Percentiles rank a stretch among this genome's conserved stretches.
Conservation (phyloP, 345 rosid species). For the Conringia planisiliqua region DNA sequence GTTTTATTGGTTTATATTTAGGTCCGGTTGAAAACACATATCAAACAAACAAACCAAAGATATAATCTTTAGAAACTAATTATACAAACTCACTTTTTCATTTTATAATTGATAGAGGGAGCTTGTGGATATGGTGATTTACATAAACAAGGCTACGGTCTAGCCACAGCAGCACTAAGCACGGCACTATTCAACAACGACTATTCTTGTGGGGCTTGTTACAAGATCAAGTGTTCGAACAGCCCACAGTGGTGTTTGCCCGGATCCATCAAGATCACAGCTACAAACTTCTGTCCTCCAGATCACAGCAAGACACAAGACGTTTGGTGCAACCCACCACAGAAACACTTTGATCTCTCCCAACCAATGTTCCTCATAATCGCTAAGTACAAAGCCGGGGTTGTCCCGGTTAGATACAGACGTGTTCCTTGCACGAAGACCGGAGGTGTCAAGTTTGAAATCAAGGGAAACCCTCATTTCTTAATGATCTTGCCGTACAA, state of each 20-base stretch:
- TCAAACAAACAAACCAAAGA: background rate
- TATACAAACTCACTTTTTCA: background rate
- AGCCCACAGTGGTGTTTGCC: conserved; percentile 17
- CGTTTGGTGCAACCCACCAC: conserved; percentile 50
- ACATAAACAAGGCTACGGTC: conserved; percentile 47
- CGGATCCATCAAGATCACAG: conserved; percentile 31
- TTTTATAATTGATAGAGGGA: conserved; percentile 33
- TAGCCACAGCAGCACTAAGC: conserved; percentile 47
- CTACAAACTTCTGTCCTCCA: conserved; percentile 68
- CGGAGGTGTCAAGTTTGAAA: conserved; percentile 39
- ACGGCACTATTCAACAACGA: conserved; percentile 35
- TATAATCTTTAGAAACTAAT: background rate
- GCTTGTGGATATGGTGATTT: conserved; percentile 62
- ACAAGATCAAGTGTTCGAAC: conserved; percentile 6
- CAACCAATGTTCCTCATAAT: conserved; percentile 41
- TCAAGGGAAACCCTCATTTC: conserved; percentile 33
- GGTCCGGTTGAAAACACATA: too few relatives aligned
- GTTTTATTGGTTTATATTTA: too few relatives aligned
- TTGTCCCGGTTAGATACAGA: conserved; percentile 41
- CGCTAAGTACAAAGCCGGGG: conserved; percentile 42
- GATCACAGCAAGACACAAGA: conserved; percentile 26
- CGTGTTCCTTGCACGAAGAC: conserved; percentile 33
- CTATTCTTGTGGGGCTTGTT: conserved; percentile 17
- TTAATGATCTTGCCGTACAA: conserved; percentile 24
- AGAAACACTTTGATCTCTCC: conserved; percentile 46